Percentiles rank a stretch among this genome's conserved stretches.
phyloP scores from a whole-genome alignment of 2,329 filamentous ascomycete species.

The Anisogramma anomala region DNA sequence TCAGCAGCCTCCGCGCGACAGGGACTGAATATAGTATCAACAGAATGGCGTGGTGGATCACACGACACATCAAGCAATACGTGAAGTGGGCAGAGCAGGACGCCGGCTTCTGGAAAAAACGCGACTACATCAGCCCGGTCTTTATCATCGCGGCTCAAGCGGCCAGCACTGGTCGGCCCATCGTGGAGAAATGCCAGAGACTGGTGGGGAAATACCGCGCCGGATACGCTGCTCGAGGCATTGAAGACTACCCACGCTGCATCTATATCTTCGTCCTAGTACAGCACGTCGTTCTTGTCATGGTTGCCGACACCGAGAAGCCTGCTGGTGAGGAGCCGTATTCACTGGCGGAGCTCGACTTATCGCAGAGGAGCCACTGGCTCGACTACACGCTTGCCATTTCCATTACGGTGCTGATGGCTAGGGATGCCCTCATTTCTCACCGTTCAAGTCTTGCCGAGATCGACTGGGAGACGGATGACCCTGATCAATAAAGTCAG shows the following conservation, averaged over 20 bases:
- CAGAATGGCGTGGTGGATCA: conserved; percentile 20
- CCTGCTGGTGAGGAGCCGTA: conserved; percentile 1
- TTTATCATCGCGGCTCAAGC: conserved; percentile 3
- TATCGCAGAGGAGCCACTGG: conserved; percentile 25
- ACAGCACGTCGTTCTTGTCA: conserved; percentile 35
- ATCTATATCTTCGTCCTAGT: conserved; percentile 35
- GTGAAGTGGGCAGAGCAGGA: conserved; percentile 24
- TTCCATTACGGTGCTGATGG: conserved; percentile 25
- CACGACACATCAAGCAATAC: conserved; percentile 22
- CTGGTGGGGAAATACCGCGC: conserved; percentile 14
- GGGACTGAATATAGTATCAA: conserved; percentile 20
- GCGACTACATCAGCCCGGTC: conserved; percentile 11
- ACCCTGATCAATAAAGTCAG: conserved; percentile 17
- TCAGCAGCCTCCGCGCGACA: conserved; percentile 23
- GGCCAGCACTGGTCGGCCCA: neutral
- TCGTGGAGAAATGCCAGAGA: conserved; percentile 6
- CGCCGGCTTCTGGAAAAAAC: conserved; percentile 18
- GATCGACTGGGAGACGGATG: conserved; percentile 11
- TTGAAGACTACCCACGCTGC: conserved; percentile 19
- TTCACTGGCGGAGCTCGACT: conserved; percentile 22
- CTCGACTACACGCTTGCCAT: conserved; percentile 26
- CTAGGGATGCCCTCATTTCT: conserved; percentile 18
- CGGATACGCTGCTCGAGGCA: conserved; percentile 6
- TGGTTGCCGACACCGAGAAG: conserved; percentile 31
- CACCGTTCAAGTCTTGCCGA: conserved; percentile 11